A percentile compares a stretch with the other conserved stretches of the same genome.
Conservation (phyloP, 108 stramenopile genomes). For the Cyclotella baltica region DNA sequence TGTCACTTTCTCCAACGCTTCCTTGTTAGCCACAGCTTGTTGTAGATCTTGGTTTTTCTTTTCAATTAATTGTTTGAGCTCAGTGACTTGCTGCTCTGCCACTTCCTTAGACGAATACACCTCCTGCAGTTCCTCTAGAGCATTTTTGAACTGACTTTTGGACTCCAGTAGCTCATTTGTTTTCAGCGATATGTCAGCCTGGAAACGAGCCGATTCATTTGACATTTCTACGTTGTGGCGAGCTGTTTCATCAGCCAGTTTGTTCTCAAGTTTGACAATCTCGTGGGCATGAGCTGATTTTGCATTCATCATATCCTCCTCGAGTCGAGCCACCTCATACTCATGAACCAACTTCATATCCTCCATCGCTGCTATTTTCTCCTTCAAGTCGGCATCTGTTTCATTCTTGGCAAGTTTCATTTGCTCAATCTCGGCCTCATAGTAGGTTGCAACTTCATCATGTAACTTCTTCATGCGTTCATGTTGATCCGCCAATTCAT, state of each 20-base stretch:
- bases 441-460: slow-evolving; percentile 26
- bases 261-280: neutral
- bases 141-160: slow-evolving; percentile 34
- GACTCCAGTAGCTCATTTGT: slow-evolving; percentile 25
- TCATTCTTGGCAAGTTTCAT: slow-evolving; percentile 15
- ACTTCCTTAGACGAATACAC: slow-evolving; percentile 15
- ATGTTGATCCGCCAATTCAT: slow-evolving; percentile 23
- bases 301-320: neutral
- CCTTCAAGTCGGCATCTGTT: slow-evolving; percentile 1
- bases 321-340: slow-evolving; percentile 3
- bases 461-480: slow-evolving; percentile 38
- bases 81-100: neutral
- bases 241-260: neutral
- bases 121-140: slow-evolving; percentile 34
- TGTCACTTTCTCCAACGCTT: neutral
- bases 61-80: slow-evolving; percentile 24
- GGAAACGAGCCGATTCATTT: neutral
- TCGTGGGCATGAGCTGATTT: neutral
- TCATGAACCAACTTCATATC: neutral
- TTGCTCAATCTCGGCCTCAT: slow-evolving; percentile 34
- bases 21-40: slow-evolving; percentile 11
- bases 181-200: neutral
- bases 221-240: neutral
- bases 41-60: slow-evolving; percentile 18
- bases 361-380: slow-evolving; percentile 1